A percentile compares a stretch with the other conserved stretches of the same genome.
Evolutionary conservation across 495 filamentous ascomycete genomes (phyloP).

Genomic region (Diplogelasinospora grovesii): DNA sequence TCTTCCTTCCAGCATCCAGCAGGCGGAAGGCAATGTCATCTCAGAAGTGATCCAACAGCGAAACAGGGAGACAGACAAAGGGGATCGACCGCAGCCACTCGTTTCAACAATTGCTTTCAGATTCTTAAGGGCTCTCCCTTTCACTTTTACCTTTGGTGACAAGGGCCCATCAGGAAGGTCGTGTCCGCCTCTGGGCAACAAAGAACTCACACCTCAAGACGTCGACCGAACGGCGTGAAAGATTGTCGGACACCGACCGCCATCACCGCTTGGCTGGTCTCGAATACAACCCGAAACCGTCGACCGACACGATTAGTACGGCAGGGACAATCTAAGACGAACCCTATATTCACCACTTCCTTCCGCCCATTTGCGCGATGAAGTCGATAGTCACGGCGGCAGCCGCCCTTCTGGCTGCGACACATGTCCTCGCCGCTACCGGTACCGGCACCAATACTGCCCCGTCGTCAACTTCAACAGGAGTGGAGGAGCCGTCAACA

Average conservation of each 20-base stretch:
- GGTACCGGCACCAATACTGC: background rate
- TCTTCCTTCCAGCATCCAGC: slow-evolving; percentile 13
- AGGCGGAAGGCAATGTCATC: slow-evolving; percentile 19
- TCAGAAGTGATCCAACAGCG: slow-evolving; percentile 20
- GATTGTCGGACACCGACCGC: no score
- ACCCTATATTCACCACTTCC: no score
- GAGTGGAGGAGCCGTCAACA: slow-evolving; percentile 3
- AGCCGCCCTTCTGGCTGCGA: slow-evolving; percentile 12
- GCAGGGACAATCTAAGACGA: background rate
- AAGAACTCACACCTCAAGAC: background rate
- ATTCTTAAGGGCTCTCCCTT: slow-evolving; percentile 6
- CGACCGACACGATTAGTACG: background rate
- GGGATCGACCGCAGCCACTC: slow-evolving; percentile 15
- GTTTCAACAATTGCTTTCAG: slow-evolving; percentile 18
- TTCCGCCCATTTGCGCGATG: slow-evolving; percentile 16
- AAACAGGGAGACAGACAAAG: slow-evolving; percentile 14
- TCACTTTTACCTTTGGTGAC: slow-evolving; percentile 4
- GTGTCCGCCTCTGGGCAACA: slow-evolving; percentile 11
- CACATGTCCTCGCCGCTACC: slow-evolving; percentile 12
- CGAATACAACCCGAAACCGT: background rate
- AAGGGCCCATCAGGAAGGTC: slow-evolving; percentile 15
- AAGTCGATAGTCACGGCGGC: slow-evolving; percentile 15
- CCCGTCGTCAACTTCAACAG: background rate
- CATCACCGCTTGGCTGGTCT: background rate
- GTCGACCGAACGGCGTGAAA: background rate